Base-by-base conservation (phyloP, 306 rosid genomes). In the Cicer arietinum region DNA sequence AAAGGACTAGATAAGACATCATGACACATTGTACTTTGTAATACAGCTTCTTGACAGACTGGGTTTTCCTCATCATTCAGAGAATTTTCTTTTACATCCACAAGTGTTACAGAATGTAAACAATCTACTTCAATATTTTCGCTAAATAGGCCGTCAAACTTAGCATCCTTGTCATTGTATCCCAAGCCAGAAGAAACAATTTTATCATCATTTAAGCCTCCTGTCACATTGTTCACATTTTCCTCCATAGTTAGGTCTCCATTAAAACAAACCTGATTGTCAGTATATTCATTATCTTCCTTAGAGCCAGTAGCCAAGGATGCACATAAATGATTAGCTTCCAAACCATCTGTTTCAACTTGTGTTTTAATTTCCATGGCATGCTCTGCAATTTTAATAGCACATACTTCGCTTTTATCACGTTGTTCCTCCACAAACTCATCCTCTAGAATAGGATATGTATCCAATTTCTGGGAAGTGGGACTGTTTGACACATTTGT, bases 161-260 rank as follows among this genome's bases (percentile, higher is more conserved):
- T 73, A 5, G 78, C 66, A 69, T 78, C 89, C 77, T 86, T 86
- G 78, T 82, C 91, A 77, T 82, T 88, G 84, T 76, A 84, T 63
- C 81, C 87, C 70, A 80, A 61, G 77, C 78, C 90, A 64, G 70
- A 77, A 42, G 83, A 67, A 62, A 67, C 69, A 65, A 74, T 68
- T 74, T 78, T 89, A 86, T 82, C 87, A 70, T 73, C 92, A 60
- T 89, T 86, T 40, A 80, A 30, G 74, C 39, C 73, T 69, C 58
- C 87, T 10, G 54, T 51, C 81, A 71, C 46, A 70, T 5, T 68
- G 70, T 88, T 84, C 77, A 67, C 83, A 68, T 73, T 82, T 77
- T 78, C 85, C 80, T 85, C 89, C 8, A 48, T 46, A 69, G 85
- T 75, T 39, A 74, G 58, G 73, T 74, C 85, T 46, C 84, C 86